Base-by-base conservation (phyloP, 805 yeast genomes). In the Sungouiozyma intestinalis region DNA sequence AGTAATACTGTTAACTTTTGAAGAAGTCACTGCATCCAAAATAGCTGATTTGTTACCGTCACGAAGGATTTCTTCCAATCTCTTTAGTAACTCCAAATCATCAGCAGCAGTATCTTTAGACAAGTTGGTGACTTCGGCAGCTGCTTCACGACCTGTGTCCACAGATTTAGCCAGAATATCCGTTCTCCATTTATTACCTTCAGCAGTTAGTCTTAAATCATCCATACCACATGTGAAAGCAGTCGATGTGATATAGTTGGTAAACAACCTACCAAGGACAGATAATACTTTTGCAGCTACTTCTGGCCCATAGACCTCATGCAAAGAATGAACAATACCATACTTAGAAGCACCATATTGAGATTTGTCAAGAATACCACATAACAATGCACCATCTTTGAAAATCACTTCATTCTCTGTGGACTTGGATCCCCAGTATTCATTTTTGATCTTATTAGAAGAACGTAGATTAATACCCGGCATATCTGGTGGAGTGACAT, bases 171-270 rank as follows among this genome's bases (percentile, higher is more conserved):
- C 68, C 62, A 94, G 72, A 47, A 92, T 84, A 46, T 86, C 94
- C 13, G 68, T 67, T 71, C 99, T 79, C 90, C 94, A 80, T 46
- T 71, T 57, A 62, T 94, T 88, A 60, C 99, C 99, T 53, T 85
- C 95, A 3, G 64, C 76, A 17, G 97, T 92, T 52, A 94, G 73
- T 61, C 95, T 77, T 63, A 92, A 72, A 69, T 92, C 99, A 63
- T 92, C 99, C 98, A 92, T 94, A 74, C 99, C 98, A 79, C 99
- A 92, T 6, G 98, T 92, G 60, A 92, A 85, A 1, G 96, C 97
- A 44, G 85, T 83, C 68, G 78, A 74, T 76, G 82, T 88, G 57
- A 82, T 87, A 64, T 86, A 92, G 63, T 85, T 86, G 17, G 99
- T 94, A 68, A 94, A 90, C 42, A 92, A 71, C 56, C 98, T 76